phyloP scores from a whole-genome alignment of 495 filamentous ascomycete genomes.

The Aspergillus asperescens region DNA sequence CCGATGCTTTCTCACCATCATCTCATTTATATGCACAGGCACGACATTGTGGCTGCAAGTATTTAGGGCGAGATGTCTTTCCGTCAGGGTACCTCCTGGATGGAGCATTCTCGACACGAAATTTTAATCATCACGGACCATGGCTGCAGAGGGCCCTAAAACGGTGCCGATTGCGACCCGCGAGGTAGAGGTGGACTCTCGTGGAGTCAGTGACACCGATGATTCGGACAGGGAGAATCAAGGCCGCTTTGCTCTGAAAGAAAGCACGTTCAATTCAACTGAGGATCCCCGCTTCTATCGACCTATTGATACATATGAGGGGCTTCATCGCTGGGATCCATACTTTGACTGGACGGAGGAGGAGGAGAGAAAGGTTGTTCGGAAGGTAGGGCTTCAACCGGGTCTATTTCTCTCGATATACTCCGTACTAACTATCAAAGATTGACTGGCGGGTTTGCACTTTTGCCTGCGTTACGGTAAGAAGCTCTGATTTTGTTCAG shows the following conservation, averaged over 20 bases:
- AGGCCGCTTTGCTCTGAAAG: neutral
- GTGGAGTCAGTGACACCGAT: neutral
- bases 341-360: constrained; percentile 7
- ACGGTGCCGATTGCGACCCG: neutral
- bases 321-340: constrained; percentile 8
- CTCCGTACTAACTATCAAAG: neutral
- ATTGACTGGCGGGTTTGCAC: constrained; percentile 42
- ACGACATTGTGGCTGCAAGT: neutral
- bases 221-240: constrained; percentile 1
- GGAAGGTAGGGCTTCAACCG: neutral
- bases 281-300: neutral
- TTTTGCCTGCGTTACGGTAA: constrained; percentile 59
- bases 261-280: neutral
- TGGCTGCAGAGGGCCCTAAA: neutral
- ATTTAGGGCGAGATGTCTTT: neutral
- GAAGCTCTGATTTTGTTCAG: no score
- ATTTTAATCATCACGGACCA: neutral
- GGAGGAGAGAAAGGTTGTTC: constrained; percentile 5
- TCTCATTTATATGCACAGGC: neutral
- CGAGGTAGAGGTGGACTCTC: neutral
- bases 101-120: neutral
- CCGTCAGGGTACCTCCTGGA: neutral
- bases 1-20: neutral
- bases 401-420: neutral
- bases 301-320: constrained; percentile 10